These are phyloP conservation scores for Parietichytrium sp. DNA, from an alignment of 108 stramenopile genomes.

Conservation along the genomic window DNA sequence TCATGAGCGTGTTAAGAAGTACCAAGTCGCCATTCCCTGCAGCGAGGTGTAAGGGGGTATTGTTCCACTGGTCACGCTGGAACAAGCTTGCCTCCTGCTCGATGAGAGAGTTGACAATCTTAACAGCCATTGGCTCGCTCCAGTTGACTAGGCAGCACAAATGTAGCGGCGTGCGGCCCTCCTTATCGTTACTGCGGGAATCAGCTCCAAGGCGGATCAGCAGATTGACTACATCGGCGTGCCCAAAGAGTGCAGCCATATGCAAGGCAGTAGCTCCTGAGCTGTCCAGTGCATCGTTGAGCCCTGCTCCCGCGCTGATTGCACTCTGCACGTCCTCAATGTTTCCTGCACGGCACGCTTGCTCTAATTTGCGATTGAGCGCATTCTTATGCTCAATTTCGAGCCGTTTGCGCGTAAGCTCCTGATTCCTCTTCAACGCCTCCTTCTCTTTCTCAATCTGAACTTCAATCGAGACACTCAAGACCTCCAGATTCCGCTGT, in stretches of 20 bases:
- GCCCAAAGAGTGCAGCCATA: conserved; percentile 21
- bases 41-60: conserved; percentile 24
- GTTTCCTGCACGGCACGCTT: not conserved
- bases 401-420: conserved; percentile 4
- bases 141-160: not conserved
- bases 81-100: not conserved
- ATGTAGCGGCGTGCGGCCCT: conserved; percentile 6
- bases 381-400: conserved; percentile 22
- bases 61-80: conserved; percentile 10
- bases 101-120: not conserved
- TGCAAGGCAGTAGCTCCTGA: conserved; percentile 17
- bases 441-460: conserved; percentile 13
- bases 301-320: not conserved
- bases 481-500: not conserved
- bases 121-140: not conserved
- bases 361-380: not conserved
- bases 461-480: not conserved
- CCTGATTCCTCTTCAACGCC: not conserved
- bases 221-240: not conserved
- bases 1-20: not conserved
- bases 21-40: not conserved
- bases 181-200: not conserved
- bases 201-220: not conserved
- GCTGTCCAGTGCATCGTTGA: not conserved
- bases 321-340: conserved; percentile 1